Evolutionary conservation across 1,139 yeast genomes (phyloP), one percentile per base, ranked within the genome.

Genomic region (Yamadazyma spencermartinsiae): DNA sequence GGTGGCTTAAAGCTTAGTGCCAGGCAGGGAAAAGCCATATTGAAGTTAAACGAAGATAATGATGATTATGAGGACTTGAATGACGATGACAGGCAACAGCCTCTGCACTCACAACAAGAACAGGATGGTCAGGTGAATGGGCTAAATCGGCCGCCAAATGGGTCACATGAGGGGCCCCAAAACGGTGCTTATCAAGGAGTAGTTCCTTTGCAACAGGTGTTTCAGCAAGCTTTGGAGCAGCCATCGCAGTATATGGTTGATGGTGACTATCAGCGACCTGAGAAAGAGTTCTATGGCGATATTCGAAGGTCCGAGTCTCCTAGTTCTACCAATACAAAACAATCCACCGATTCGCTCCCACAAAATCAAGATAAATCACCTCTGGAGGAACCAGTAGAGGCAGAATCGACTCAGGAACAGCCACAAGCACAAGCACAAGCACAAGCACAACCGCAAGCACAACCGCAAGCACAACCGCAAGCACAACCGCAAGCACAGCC

Each of bases 11-110:
- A 67, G 43, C 54, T 72, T 2, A 68, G 74, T 42, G 56, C 65
- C 1, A 58, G 59, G 33, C 68, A 67, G 40, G 76, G 70, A 1
- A 60, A 58, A 38, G 77, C 75, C 12, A 70, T 72, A 5, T 51
- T 72, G 42, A 53, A 54, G 33, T 56, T 72, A 37, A 70, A 67
- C 45, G 71, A 63, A 27, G 65, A 60, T 39, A 59, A 58, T 41
- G 65, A 58, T 5, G 68, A 63, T 11, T 61, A 54, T 39, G 71
- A 63, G 42, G 68, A 63, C 43, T 45, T 55, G 18, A 55, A 52
- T 18, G 52, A 49, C 9, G 52, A 41, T 7, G 48, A 35, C 9
- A 34, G 35, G 23, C 23, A 7, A 7, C 23, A 20, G 9, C 23
- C 23, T 10, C 23, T 20, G 23, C 23, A 7, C 23, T n/a, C 23